Evolutionary conservation across 1,284 basidiomycete species (phyloP).

Genomic region (Naganishia liquefaciens): DNA sequence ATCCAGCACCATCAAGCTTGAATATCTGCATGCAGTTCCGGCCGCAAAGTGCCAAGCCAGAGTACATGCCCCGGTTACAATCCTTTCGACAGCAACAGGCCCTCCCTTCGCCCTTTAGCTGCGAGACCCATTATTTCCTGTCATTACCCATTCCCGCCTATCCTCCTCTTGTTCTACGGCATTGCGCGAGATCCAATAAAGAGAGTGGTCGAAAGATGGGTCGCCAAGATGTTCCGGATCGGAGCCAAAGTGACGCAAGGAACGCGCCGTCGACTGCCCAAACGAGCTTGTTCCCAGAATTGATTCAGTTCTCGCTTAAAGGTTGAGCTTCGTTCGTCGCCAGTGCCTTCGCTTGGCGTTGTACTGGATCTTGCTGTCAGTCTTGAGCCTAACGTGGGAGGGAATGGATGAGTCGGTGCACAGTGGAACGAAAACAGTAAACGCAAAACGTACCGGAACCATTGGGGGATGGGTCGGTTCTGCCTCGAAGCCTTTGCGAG

Average conservation of each 20-base stretch:
- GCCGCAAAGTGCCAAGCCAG: background rate
- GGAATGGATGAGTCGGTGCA: background rate
- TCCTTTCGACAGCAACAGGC: background rate
- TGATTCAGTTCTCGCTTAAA: slow-evolving; percentile 59
- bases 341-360: slow-evolving; percentile 93
- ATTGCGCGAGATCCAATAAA: background rate
- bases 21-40: slow-evolving; percentile 13
- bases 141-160: background rate
- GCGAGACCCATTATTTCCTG: background rate
- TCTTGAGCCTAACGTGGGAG: slow-evolving; percentile 69
- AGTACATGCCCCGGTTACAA: slow-evolving; percentile 12
- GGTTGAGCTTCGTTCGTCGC: slow-evolving; percentile 92
- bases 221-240: background rate
- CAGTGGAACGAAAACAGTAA: background rate
- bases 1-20: slow-evolving; percentile 12
- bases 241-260: too few relatives aligned
- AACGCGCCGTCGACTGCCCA: too few relatives aligned
- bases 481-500: slow-evolving; percentile 94
- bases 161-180: background rate
- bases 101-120: background rate
- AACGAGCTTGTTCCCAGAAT: background rate
- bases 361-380: slow-evolving; percentile 72
- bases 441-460: slow-evolving; percentile 65
- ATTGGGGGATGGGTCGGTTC: slow-evolving; percentile 97
- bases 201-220: background rate